Evolutionary conservation across 108 stramenopile species (phyloP).

Genomic region (Fistulifera solaris): DNA sequence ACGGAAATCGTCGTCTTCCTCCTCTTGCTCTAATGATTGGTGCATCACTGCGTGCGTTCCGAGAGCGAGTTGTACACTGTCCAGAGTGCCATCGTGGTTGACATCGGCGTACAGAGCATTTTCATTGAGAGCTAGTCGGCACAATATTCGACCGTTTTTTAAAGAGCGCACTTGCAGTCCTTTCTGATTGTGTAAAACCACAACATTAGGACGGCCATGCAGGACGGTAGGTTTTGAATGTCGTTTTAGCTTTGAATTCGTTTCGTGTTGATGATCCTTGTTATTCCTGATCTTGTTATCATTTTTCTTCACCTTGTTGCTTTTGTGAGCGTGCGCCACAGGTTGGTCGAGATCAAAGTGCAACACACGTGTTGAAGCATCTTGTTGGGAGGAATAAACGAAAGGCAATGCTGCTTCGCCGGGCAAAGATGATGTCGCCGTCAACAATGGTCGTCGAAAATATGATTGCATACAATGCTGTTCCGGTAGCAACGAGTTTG

Average conservation of each 20-base stretch:
- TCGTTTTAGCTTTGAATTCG: background rate
- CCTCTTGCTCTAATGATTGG: background rate
- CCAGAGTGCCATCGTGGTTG: conserved; percentile 66
- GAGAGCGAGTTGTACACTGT: conserved; percentile 53
- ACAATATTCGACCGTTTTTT: conserved; percentile 66
- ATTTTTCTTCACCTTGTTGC: conserved; percentile 15
- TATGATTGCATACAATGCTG: conserved; percentile 19
- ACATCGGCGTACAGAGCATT: conserved; percentile 69
- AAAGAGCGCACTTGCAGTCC: conserved; percentile 75
- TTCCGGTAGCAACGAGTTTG: conserved; percentile 3
- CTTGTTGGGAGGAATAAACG: conserved; percentile 25
- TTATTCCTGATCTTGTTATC: conserved; percentile 17
- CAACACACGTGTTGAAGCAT: conserved; percentile 21
- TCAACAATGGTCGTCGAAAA: conserved; percentile 5
- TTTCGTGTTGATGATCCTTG: conserved; percentile 4
- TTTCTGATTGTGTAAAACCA: conserved; percentile 45
- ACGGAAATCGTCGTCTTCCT: conserved; percentile 9
- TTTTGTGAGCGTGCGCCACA: background rate
- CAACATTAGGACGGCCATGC: conserved; percentile 63
- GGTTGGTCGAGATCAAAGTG: conserved; percentile 37
- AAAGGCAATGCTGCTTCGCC: conserved; percentile 21
- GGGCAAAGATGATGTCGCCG: background rate
- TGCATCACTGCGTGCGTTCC: conserved; percentile 9
- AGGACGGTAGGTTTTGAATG: conserved; percentile 15
- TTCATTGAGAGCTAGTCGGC: conserved; percentile 63